A percentile compares a stretch with the other conserved stretches of the same genome.
phyloP scores from a whole-genome alignment of 2,329 filamentous ascomycete species.

The Onygena corvina region DNA sequence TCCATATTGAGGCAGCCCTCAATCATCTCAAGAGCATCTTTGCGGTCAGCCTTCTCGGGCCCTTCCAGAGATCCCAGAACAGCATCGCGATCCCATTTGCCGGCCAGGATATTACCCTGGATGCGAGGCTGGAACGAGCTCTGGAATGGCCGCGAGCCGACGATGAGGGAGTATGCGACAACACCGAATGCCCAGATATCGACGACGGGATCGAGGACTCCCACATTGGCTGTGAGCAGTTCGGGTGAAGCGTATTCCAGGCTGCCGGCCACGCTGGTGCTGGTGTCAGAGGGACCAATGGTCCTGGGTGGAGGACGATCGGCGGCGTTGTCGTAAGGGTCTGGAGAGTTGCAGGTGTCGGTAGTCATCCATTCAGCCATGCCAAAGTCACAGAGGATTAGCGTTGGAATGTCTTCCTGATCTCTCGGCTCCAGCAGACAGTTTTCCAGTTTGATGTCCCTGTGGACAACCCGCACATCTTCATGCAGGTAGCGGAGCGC shows the following conservation, averaged over 20 bases:
- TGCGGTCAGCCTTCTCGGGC: conserved; percentile 24
- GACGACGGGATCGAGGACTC: conserved; percentile 40
- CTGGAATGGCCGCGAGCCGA: conserved; percentile 51
- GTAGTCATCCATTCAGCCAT: conserved; percentile 55
- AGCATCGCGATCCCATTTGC: conserved; percentile 45
- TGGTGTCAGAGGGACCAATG: conserved; percentile 45
- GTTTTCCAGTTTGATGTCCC: conserved; percentile 59
- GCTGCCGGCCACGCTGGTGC: conserved; percentile 48
- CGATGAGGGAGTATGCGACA: conserved; percentile 49
- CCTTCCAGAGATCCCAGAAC: conserved; percentile 33
- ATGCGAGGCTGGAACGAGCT: conserved; percentile 48
- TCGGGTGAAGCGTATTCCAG: conserved; percentile 44
- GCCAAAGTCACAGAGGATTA: conserved; percentile 57
- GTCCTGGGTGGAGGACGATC: conserved; percentile 39
- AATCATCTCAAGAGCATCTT: conserved; percentile 45
- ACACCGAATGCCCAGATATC: conserved; percentile 59
- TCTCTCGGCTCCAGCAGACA: conserved; percentile 42
- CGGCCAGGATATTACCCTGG: conserved; percentile 46
- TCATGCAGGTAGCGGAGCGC: conserved; percentile 56
- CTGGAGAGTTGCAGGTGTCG: conserved; percentile 42
- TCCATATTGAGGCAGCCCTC: conserved; percentile 49
- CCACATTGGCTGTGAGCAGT: conserved; percentile 30
- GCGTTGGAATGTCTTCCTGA: conserved; percentile 31
- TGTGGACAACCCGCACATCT: conserved; percentile 53
- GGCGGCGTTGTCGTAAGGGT: conserved; percentile 37